Conservation (phyloP, 169 alveolate genomes). For the Pseudocohnilembus persalinus region DNA sequence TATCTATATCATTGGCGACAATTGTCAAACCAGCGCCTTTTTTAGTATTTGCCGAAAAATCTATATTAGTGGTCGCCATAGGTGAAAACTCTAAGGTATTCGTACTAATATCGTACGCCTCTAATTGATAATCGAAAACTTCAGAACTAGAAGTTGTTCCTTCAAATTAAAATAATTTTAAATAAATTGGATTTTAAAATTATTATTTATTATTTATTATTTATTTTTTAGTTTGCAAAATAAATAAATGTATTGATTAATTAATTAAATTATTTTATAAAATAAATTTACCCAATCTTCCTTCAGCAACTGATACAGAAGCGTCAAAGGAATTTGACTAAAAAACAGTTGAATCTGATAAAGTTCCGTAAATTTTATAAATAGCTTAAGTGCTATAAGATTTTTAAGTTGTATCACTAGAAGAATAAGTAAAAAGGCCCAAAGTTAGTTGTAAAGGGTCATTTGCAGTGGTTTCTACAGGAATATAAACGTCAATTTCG, state of each 20-base stretch:
- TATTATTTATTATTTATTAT: no score
- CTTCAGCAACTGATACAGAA: neutral
- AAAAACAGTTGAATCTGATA: neutral
- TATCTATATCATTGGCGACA: neutral
- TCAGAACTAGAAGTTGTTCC: neutral
- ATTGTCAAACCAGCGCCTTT: neutral
- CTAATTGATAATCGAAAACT: neutral
- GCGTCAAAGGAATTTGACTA: neutral
- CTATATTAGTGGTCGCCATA: neutral
- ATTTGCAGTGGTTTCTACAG: neutral
- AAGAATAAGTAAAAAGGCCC: neutral
- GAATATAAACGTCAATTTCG: neutral
- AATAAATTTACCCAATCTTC: neutral
- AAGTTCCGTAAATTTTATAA: neutral
- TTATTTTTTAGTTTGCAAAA: no score
- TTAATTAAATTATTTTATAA: no score
- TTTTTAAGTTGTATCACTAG: neutral
- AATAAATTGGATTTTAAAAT: no score
- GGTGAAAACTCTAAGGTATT: neutral
- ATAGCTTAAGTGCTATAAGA: neutral
- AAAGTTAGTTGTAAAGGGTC: neutral
- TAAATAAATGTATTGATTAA: no score
- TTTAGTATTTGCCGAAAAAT: neutral
- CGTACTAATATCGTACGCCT: neutral
- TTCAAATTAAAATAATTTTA: no score